Evolutionary conservation across 331 rosid genomes (phyloP).

Genomic region (Ulmus americana): DNA sequence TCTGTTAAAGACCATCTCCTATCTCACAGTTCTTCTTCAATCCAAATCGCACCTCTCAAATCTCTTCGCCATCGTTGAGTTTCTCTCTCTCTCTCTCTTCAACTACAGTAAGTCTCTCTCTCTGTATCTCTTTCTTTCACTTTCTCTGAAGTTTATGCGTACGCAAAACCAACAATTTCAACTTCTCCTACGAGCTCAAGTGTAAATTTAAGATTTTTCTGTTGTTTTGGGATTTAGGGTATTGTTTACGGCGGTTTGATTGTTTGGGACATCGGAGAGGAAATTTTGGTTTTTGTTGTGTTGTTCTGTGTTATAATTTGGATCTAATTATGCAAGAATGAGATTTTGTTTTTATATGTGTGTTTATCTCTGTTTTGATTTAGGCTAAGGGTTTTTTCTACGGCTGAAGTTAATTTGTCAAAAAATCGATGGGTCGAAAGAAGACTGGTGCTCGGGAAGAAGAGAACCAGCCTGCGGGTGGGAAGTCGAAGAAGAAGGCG

Average conservation of each 20-base stretch:
- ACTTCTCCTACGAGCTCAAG: not conserved
- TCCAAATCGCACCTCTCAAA: too few relatives aligned
- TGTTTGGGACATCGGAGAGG: not conserved
- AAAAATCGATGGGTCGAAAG: conserved; percentile 63
- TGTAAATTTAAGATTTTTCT: not conserved
- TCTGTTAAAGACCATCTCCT: too few relatives aligned
- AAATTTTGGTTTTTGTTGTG: not conserved
- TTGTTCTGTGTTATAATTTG: not conserved
- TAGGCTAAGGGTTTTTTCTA: not conserved
- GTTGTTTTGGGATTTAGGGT: not conserved
- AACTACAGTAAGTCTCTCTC: not conserved
- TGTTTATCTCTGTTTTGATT: not conserved
- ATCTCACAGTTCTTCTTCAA: too few relatives aligned
- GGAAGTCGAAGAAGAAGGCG: conserved; percentile 71
- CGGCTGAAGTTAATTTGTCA: conserved; percentile 19
- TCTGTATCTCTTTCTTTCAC: not conserved
- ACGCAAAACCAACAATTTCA: not conserved
- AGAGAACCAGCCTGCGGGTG: conserved; percentile 46
- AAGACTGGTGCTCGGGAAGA: conserved; percentile 63
- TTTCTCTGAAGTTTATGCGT: not conserved
- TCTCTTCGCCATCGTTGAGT: too few relatives aligned
- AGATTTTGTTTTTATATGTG: not conserved
- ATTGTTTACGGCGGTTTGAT: not conserved
- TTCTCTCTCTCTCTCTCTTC: not conserved
- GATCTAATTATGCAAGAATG: not conserved